Base-by-base conservation (phyloP, 441 rosid genomes). In the Pelargonium myrrhifolium region DNA sequence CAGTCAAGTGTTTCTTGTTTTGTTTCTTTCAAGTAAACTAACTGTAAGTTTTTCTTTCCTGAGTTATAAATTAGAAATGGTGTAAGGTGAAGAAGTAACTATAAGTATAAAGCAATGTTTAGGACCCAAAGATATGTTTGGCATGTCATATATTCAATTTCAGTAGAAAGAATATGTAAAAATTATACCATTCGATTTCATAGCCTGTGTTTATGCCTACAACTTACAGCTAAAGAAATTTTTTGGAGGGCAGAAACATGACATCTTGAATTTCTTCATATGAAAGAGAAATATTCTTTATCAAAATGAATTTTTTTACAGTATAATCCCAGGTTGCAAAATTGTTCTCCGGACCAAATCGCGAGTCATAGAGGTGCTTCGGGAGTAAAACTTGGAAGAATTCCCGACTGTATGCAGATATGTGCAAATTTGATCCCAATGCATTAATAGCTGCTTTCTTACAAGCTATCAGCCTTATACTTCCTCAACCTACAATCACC, bases 291-390 rank as follows among this genome's bases (percentile, higher is more conserved):
- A 4, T 31, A 1, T 31, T 40, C 12, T 9, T 42, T 1, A 42
- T 9, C 0, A 42, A 6, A 42, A 42, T 9, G 1, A 6, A 42
- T 9, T 9, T 8, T 8, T 9, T 55, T 1, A 8, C 24, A 7
- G 12, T 55, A 55, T 20, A 55, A 55, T 55, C 61, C 61, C 61
- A 55, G 9, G 20, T 55, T 55, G 61, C 61, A 55, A 55, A 55
- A 55, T 55, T 55, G 61, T 20, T 18, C 61, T 55, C 28, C 26
- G 0, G 20, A 55, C 61, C 26, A 18, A 8, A 20, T 17, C 1
- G 10, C 26, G 20, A 22, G 26, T 14, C 22, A 55, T 55, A 17
- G 8, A 55, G 26, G 20, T 55, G 20, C 24, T 18, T 53, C 7
- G 3, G 59, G 59, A 53, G 59, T 9, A 15, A 17, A 17, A 14